A percentile compares a stretch with the other conserved stretches of the same genome.
Conservation (phyloP, 140 eudicot genomes). For the Oenanthe javanica region DNA sequence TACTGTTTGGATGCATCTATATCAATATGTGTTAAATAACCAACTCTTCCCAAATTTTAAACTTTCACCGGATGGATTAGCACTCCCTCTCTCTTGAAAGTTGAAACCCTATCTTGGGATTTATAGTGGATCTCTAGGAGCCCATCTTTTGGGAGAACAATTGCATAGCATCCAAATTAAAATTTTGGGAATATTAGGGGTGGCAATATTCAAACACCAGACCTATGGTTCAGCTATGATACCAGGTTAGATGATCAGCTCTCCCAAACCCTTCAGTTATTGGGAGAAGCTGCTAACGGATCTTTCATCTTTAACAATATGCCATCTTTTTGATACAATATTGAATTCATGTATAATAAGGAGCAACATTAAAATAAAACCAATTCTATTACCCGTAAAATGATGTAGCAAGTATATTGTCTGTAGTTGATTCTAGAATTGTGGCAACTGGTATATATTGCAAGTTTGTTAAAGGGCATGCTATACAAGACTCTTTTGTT, state of each 20-base stretch:
- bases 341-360: neutral
- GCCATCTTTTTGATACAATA: neutral
- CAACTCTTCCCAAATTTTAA: neutral
- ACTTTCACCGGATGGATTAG: neutral
- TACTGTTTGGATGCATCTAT: neutral
- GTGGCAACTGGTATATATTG: neutral
- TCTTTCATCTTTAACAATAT: neutral
- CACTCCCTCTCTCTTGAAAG: neutral
- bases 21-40: neutral
- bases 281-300: neutral
- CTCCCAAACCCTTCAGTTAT: neutral
- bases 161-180: neutral
- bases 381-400: neutral
- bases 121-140: neutral
- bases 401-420: neutral
- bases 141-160: neutral
- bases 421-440: neutral
- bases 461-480: neutral
- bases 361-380: neutral
- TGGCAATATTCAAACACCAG: neutral
- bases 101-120: neutral
- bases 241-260: neutral
- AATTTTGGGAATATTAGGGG: neutral
- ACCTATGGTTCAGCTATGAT: neutral
- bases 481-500: neutral